Evolutionary conservation across 2,329 filamentous ascomycete genomes (phyloP).

Genomic region (Fusarium bulbicola): DNA sequence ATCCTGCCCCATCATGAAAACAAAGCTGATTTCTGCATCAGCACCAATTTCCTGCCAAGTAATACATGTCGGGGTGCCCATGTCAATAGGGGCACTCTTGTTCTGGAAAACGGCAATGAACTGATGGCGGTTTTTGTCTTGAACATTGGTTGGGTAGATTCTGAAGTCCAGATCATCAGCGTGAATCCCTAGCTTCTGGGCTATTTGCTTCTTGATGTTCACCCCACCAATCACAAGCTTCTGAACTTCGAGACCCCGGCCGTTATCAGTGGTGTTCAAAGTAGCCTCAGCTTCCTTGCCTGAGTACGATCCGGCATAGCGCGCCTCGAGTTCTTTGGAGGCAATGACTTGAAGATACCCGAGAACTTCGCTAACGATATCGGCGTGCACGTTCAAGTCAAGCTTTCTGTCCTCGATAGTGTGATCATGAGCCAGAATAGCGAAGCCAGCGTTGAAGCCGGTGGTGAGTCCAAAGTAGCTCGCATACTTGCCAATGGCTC

Average conservation of each 20-base stretch:
- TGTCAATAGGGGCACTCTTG: constrained; percentile 41
- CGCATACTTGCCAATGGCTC: constrained; percentile 42
- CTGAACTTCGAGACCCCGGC: constrained; percentile 41
- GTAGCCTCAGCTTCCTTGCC: neutral
- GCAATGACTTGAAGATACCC: constrained; percentile 13
- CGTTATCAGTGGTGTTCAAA: constrained; percentile 31
- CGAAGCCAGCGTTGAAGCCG: constrained; percentile 42
- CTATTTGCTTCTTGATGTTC: constrained; percentile 30
- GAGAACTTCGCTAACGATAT: constrained; percentile 42
- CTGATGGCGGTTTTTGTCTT: constrained; percentile 29
- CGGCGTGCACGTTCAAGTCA: constrained; percentile 48
- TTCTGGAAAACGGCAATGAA: constrained; percentile 47
- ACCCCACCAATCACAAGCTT: constrained; percentile 14
- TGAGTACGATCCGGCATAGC: constrained; percentile 17
- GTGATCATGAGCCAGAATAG: constrained; percentile 47
- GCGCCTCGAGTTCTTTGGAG: constrained; percentile 12
- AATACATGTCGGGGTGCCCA: constrained; percentile 48
- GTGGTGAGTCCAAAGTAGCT: constrained; percentile 36
- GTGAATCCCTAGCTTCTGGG: constrained; percentile 34
- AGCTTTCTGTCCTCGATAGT: constrained; percentile 32
- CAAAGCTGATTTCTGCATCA: constrained; percentile 4
- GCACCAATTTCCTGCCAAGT: constrained; percentile 43
- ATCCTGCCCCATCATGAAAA: neutral
- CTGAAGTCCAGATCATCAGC: constrained; percentile 40
- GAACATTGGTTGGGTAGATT: constrained; percentile 46